Percentiles rank a stretch among this genome's conserved stretches.
Conservation (phyloP, 164 flowering plant genomes). For the Tinospora cordifolia region DNA sequence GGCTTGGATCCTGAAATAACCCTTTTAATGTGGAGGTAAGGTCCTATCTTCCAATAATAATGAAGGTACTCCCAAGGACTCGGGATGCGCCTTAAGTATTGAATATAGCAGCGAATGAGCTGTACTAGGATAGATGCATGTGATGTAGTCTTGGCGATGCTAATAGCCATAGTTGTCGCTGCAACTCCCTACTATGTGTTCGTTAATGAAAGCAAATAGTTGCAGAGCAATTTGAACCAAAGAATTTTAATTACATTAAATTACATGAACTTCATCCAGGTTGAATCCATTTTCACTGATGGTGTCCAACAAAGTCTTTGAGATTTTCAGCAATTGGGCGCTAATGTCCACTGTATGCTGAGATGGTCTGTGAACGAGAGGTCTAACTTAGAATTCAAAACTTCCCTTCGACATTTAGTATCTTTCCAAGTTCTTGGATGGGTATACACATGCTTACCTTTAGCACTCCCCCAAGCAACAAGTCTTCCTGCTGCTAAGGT, state of each 20-base stretch:
- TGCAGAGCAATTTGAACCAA: background rate
- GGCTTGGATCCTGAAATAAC: no score
- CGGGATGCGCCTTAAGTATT: no score
- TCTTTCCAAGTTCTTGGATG: background rate
- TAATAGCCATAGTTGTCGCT: no score
- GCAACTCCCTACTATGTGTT: no score
- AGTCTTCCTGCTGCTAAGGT: conserved; percentile 92
- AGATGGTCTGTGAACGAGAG: conserved; percentile 50
- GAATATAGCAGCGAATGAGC: no score
- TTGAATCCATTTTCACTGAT: conserved; percentile 63
- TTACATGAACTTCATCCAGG: conserved; percentile 61
- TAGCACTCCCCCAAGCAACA: conserved; percentile 48
- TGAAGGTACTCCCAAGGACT: no score
- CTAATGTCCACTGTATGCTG: conserved; percentile 91
- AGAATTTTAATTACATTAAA: background rate
- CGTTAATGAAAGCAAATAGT: background rate
- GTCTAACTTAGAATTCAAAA: background rate
- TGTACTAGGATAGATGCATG: no score
- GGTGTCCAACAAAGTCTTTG: conserved; percentile 38
- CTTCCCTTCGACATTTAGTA: background rate
- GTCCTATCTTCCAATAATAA: no score
- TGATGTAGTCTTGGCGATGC: no score
- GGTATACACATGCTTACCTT: conserved; percentile 34
- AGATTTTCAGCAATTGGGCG: conserved; percentile 72
- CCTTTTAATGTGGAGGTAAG: no score